Evolutionary conservation across 164 flowering plant genomes (phyloP), one percentile per base, ranked within the genome.

Genomic region (Brasenia schreberi): DNA sequence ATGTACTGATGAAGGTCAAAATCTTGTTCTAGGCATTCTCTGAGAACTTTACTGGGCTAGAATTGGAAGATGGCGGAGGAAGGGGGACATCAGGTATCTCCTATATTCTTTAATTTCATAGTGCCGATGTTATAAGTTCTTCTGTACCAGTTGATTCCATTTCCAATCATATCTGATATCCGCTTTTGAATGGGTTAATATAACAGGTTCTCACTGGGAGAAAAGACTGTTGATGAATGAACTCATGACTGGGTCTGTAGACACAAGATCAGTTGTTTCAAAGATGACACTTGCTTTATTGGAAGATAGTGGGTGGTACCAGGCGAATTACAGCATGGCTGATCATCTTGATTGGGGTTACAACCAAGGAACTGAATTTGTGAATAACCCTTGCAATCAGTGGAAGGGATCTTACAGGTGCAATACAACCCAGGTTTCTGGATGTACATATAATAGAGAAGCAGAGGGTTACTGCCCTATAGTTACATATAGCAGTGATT

Each of bases 391-490:
- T 65, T 95, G 99, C 88, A 91, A 95, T 77, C 87, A 71, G 12
- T 95, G 99, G 99, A 92, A 95, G 80, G 99, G 94, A 18, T 92
- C 99, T 66, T 95, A 95, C 67, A 90, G 83, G 74, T 95, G 99
- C 83, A 95, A 95, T 78, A 84, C 92, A n/a, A 95, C 97, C 49
- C 96, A 88, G 75, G 77, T 80, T 65, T 95, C 99, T 6, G 99
- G 99, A 33, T 95, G 99, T 79, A 95, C 97, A 45, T 92, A 91
- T 74, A 92, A 95, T 70, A 81, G 99, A 74, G 97, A 95, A 79
- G 97, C 99, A 19, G 99, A 95, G 76, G 99, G 99, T 63, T 95
- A 95, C 77, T 95, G 99, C 75, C 99, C 99, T 62, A 92, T 95
- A 77, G 81, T 91, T 68, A 89, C 82, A 74, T 94, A 94, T 70